Percentiles rank a stretch among this genome's conserved stretches.
These are phyloP conservation scores for Pichia kudriavzevii DNA, from an alignment of 1,139 yeast genomes.

Conservation along the genomic window DNA sequence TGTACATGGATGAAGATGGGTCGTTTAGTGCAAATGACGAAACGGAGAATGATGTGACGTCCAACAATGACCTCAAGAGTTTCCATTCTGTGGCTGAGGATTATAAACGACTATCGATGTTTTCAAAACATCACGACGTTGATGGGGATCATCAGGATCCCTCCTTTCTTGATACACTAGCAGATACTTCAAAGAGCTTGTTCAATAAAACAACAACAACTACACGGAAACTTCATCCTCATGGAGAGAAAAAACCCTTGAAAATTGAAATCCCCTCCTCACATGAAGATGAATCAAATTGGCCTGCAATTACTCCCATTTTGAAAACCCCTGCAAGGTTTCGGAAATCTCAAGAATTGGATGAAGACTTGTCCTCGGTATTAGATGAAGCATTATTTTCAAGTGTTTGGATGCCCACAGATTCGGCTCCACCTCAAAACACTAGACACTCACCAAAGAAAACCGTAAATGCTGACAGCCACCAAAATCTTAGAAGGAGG, in stretches of 20 bases:
- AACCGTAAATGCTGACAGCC: background rate
- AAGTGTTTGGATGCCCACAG: slow-evolving; percentile 12
- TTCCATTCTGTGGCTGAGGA: background rate
- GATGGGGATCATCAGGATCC: slow-evolving; percentile 4
- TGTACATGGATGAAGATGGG: too few relatives aligned
- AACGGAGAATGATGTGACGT: too few relatives aligned
- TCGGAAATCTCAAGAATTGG: background rate
- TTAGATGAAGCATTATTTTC: slow-evolving; percentile 12
- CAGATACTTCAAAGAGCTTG: too few relatives aligned
- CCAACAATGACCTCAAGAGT: too few relatives aligned
- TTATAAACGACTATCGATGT: slow-evolving; percentile 6
- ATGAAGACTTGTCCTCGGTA: slow-evolving; percentile 10
- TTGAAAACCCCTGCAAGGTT: slow-evolving; percentile 2
- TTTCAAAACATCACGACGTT: background rate
- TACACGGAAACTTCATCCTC: too few relatives aligned
- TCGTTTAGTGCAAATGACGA: too few relatives aligned
- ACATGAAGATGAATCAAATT: background rate
- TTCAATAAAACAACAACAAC: too few relatives aligned
- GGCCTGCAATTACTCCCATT: slow-evolving; percentile 1
- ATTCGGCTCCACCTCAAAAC: background rate
- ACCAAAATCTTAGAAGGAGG: slow-evolving; percentile 3
- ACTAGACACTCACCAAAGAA: background rate
- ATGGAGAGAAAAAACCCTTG: background rate
- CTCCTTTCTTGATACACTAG: too few relatives aligned
- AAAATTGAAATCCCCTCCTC: slow-evolving; percentile 2